Conservation (phyloP, 352 stramenopile species). For the Phytophthora podocarpi region DNA sequence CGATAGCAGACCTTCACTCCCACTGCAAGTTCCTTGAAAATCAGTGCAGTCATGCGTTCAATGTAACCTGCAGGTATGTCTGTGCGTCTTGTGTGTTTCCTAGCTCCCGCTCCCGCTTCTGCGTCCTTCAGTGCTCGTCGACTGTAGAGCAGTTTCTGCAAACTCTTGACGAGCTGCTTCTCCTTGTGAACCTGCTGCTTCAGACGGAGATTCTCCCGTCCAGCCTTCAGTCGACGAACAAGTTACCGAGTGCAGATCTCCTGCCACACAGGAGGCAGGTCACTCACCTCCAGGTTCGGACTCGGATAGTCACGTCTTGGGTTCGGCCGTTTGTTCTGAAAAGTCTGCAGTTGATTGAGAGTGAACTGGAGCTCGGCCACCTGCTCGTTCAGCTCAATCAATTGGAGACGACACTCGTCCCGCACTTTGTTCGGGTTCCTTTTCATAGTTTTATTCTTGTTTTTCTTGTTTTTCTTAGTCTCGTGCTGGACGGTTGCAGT, state of each 20-base stretch:
- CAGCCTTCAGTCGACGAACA: constrained; percentile 10
- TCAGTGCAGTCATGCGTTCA: constrained; percentile 22
- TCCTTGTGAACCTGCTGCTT: constrained; percentile 35
- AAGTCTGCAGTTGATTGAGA: constrained; percentile 6
- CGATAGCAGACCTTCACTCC: constrained; percentile 39
- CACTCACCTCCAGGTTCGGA: no score
- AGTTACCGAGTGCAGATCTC: constrained; percentile 27
- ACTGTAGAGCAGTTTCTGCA: constrained; percentile 30
- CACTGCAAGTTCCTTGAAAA: constrained; percentile 34
- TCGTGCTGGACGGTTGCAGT: no score
- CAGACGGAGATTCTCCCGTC: constrained; percentile 36
- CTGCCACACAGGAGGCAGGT: constrained; percentile 30
- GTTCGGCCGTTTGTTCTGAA: constrained; percentile 10
- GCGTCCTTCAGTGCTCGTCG: background rate
- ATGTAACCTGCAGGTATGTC: constrained; percentile 16
- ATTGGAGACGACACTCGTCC: constrained; percentile 26
- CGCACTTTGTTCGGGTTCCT: constrained; percentile 32
- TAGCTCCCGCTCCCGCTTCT: background rate
- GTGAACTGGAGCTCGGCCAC: constrained; percentile 20
- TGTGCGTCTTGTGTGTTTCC: constrained; percentile 13
- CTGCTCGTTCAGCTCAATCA: constrained; percentile 19
- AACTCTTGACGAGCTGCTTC: constrained; percentile 23
- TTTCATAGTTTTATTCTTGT: constrained; percentile 23
- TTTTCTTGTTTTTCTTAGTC: no score
- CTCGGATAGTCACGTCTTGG: no score